Conservation (phyloP, 2,329 filamentous ascomycete species). For the Penicillium sclerotigenum region DNA sequence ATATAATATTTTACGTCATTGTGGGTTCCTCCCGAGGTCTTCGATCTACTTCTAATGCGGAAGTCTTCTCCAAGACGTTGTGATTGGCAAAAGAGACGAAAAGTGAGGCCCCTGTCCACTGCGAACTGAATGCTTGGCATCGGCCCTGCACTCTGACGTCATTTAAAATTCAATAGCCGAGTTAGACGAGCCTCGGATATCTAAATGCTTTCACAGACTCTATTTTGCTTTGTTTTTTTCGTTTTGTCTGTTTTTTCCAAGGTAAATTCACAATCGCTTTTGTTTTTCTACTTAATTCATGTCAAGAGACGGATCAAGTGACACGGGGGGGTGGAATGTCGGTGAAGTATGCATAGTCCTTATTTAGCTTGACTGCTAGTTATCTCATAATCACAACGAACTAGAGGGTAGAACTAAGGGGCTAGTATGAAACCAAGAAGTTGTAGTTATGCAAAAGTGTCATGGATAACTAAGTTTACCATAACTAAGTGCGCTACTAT, state of each 20-base stretch:
- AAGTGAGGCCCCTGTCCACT: neutral
- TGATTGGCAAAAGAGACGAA: neutral
- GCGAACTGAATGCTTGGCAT: neutral
- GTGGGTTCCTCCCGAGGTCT: conserved; percentile 1
- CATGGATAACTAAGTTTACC: too few relatives aligned
- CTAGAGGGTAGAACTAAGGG: neutral
- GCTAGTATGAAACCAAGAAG: neutral
- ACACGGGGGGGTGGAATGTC: neutral
- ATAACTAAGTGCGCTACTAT: too few relatives aligned
- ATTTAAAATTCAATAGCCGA: neutral
- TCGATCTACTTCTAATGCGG: conserved; percentile 1
- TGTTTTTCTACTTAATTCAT: too few relatives aligned
- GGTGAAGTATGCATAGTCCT: neutral
- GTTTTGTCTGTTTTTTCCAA: too few relatives aligned
- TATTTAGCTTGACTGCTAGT: neutral
- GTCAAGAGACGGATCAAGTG: neutral
- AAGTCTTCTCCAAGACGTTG: neutral
- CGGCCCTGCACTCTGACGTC: neutral
- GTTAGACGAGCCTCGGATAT: neutral
- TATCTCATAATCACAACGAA: neutral
- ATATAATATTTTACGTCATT: conserved; percentile 5
- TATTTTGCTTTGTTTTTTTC: too few relatives aligned
- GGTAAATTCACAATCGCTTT: too few relatives aligned
- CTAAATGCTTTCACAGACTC: neutral
- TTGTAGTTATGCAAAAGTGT: neutral